A percentile compares a stretch with the other conserved stretches of the same genome.
Conservation (phyloP, 768 basidiomycete genomes). For the Dendrothele bispora region DNA sequence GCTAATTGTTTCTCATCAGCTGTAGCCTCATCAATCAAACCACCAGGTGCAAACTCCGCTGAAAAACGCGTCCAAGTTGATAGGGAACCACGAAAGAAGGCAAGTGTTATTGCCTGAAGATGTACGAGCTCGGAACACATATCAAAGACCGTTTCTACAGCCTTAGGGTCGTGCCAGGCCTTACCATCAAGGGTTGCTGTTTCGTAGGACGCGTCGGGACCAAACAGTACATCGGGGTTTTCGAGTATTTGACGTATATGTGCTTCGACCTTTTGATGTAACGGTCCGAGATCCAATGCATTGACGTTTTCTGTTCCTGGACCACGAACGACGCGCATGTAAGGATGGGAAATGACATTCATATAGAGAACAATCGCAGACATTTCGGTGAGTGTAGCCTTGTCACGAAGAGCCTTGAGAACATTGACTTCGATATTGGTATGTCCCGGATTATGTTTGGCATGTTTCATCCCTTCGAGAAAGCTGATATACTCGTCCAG, state of each 20-base stretch:
- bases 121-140: slow-evolving; percentile 4
- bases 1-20: background rate
- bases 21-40: background rate
- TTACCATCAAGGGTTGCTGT: slow-evolving; percentile 9
- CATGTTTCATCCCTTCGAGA: slow-evolving; percentile 18
- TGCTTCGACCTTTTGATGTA: slow-evolving; percentile 1
- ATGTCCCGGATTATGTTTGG: slow-evolving; percentile 22
- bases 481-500: slow-evolving; percentile 20
- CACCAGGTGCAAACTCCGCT: slow-evolving; percentile 9
- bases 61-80: slow-evolving; percentile 9
- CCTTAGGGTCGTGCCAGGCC: slow-evolving; percentile 9
- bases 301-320: slow-evolving; percentile 16
- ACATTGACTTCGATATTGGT: slow-evolving; percentile 27
- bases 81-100: no score
- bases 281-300: slow-evolving; percentile 24
- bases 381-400: slow-evolving; percentile 27
- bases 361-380: slow-evolving; percentile 22
- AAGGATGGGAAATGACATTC: slow-evolving; percentile 26
- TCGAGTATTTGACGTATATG: slow-evolving; percentile 7
- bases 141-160: slow-evolving; percentile 7
- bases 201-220: background rate
- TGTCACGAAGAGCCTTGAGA: slow-evolving; percentile 21
- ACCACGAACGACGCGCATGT: slow-evolving; percentile 22
- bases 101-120: background rate
- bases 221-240: slow-evolving; percentile 10